Conservation (phyloP, 116 monocot species). For the Trichopus zeylanicus region DNA sequence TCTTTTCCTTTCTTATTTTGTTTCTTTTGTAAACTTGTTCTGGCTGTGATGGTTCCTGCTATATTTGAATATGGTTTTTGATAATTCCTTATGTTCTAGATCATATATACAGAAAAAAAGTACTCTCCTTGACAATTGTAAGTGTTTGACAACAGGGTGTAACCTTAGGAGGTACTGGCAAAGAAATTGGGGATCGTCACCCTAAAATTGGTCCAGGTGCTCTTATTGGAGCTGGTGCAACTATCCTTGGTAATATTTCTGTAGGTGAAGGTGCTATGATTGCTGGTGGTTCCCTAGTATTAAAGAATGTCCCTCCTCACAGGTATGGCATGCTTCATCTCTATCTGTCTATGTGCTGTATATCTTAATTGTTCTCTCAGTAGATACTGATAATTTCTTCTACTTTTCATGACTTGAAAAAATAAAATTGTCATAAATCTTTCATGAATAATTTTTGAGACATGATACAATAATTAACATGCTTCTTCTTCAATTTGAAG, state of each 20-base stretch:
- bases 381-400: no score
- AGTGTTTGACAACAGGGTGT: slow-evolving; percentile 32
- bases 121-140: no score
- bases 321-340: slow-evolving; percentile 31
- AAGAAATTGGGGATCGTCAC: slow-evolving; percentile 75
- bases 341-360: not conserved
- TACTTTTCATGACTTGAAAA: no score
- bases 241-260: slow-evolving; percentile 69
- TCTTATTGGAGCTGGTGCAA: slow-evolving; percentile 89
- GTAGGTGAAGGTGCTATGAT: slow-evolving; percentile 87
- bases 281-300: slow-evolving; percentile 81
- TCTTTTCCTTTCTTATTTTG: no score
- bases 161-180: slow-evolving; percentile 83
- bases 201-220: slow-evolving; percentile 86
- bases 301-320: slow-evolving; percentile 79
- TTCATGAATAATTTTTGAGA: no score
- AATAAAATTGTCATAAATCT: no score
- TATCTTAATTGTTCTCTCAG: not conserved
- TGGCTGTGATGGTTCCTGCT: no score
- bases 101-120: no score
- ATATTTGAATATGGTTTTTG: no score
- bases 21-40: no score
- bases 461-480: slow-evolving; percentile 3
- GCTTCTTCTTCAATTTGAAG: slow-evolving; percentile 20
- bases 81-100: no score